Percentiles rank a stretch among this genome's conserved stretches.
These are phyloP conservation scores for Colletotrichum karsti DNA, from an alignment of 2,329 filamentous ascomycete species.

Conservation along the genomic window DNA sequence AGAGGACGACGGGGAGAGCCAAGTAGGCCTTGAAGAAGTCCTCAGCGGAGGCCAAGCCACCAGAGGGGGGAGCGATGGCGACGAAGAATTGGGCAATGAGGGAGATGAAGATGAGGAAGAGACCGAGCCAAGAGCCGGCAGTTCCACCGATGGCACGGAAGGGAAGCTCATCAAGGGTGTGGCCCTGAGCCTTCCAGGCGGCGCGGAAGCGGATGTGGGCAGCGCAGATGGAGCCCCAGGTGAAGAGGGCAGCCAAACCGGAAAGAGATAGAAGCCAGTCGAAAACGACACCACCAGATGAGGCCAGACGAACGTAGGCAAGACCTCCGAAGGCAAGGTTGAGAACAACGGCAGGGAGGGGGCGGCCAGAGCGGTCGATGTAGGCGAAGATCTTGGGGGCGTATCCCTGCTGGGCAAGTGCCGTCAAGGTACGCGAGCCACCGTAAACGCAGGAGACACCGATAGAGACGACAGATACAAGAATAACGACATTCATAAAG, in stretches of 20 bases:
- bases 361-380: constrained; percentile 62
- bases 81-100: constrained; percentile 62
- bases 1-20: constrained; percentile 59
- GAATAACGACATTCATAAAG: constrained; percentile 64
- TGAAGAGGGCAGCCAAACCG: constrained; percentile 69
- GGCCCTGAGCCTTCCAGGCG: constrained; percentile 67
- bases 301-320: constrained; percentile 54
- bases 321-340: constrained; percentile 57
- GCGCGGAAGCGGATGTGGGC: constrained; percentile 73
- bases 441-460: constrained; percentile 64
- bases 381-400: constrained; percentile 63
- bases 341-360: constrained; percentile 53
- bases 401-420: constrained; percentile 64
- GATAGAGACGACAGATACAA: constrained; percentile 62
- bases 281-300: constrained; percentile 61
- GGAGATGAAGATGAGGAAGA: constrained; percentile 62
- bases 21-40: constrained; percentile 65
- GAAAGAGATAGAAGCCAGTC: constrained; percentile 73
- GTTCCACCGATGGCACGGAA: constrained; percentile 69
- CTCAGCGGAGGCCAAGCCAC: constrained; percentile 47
- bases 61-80: constrained; percentile 49
- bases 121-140: constrained; percentile 68
- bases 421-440: constrained; percentile 62
- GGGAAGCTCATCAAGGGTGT: constrained; percentile 70
- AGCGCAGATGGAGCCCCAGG: constrained; percentile 72